Conservation (phyloP, 2,329 filamentous ascomycete species). For the Fusarium humuli region DNA sequence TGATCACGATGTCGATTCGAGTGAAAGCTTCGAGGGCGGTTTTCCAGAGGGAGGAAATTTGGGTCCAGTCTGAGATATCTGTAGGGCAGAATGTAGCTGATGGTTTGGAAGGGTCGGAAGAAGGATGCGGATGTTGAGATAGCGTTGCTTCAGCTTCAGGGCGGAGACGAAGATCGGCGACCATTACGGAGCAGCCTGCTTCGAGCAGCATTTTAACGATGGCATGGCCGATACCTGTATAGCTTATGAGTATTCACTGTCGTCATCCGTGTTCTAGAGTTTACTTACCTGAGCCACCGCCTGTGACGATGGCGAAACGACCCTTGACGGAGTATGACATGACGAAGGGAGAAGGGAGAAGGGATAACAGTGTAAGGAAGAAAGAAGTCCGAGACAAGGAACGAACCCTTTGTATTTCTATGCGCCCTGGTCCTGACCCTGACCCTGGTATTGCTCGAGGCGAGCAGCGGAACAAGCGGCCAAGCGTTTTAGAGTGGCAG, state of each 20-base stretch:
- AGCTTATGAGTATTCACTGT: not conserved
- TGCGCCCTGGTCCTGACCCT: not conserved
- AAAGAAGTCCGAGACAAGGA: not conserved
- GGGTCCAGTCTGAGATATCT: constrained; percentile 43
- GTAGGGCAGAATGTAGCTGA: constrained; percentile 42
- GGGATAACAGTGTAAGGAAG: not conserved
- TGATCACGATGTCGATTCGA: constrained; percentile 69
- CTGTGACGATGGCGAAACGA: constrained; percentile 28
- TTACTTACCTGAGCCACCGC: constrained; percentile 30
- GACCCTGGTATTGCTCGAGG: not conserved
- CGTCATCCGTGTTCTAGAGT: not conserved
- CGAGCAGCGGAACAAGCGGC: not conserved
- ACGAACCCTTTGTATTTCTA: not conserved
- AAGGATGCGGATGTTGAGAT: not conserved
- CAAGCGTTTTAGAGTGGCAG: not conserved
- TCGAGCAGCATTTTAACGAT: not conserved
- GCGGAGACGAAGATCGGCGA: constrained; percentile 13
- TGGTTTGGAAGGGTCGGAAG: not conserved
- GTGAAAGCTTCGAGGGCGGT: constrained; percentile 60
- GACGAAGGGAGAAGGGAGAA: not conserved
- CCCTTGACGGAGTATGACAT: constrained; percentile 24
- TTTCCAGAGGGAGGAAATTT: constrained; percentile 45
- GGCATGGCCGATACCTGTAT: constrained; percentile 22
- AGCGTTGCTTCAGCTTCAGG: constrained; percentile 25
- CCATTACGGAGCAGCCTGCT: constrained; percentile 7